A percentile compares a stretch with the other conserved stretches of the same genome.
These are phyloP conservation scores for Annulohypoxylon maeteangense DNA, from an alignment of 495 filamentous ascomycete genomes.

Conservation along the genomic window DNA sequence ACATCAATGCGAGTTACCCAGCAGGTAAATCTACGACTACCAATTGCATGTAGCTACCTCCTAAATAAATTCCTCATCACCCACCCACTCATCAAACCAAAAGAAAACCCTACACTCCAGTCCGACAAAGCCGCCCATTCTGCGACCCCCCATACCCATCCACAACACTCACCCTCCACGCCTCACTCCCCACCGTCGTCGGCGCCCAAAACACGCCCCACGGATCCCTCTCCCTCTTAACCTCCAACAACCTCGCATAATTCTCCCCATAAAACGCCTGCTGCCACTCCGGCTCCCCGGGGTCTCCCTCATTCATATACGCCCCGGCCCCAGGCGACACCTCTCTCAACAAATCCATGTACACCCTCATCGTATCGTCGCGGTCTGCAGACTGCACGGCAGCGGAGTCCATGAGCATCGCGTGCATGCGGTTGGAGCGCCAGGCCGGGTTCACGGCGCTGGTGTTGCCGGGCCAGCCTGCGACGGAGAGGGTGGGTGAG, in stretches of 20 bases:
- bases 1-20: too few species aligned
- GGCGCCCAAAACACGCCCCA: slow-evolving; percentile 64
- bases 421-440: slow-evolving; percentile 64
- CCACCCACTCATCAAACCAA: too few species aligned
- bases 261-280: slow-evolving; percentile 66
- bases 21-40: too few species aligned
- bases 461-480: slow-evolving; percentile 53
- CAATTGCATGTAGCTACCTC: not conserved
- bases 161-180: slow-evolving; percentile 53
- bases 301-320: slow-evolving; percentile 64
- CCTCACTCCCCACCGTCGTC: slow-evolving; percentile 65
- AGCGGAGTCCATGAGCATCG: slow-evolving; percentile 55
- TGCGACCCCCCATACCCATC: slow-evolving; percentile 49
- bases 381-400: slow-evolving; percentile 40
- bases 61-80: not conserved
- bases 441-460: slow-evolving; percentile 66
- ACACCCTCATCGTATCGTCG: slow-evolving; percentile 40
- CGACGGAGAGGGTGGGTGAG: slow-evolving; percentile 43
- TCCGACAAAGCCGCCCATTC: slow-evolving; percentile 51
- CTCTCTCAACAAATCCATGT: slow-evolving; percentile 46
- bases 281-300: slow-evolving; percentile 69
- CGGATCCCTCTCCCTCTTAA: slow-evolving; percentile 68
- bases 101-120: not conserved
- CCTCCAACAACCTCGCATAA: slow-evolving; percentile 59
- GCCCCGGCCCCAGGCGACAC: slow-evolving; percentile 54